phyloP scores from a whole-genome alignment of 441 rosid species.

The Corymbia calophylla region DNA sequence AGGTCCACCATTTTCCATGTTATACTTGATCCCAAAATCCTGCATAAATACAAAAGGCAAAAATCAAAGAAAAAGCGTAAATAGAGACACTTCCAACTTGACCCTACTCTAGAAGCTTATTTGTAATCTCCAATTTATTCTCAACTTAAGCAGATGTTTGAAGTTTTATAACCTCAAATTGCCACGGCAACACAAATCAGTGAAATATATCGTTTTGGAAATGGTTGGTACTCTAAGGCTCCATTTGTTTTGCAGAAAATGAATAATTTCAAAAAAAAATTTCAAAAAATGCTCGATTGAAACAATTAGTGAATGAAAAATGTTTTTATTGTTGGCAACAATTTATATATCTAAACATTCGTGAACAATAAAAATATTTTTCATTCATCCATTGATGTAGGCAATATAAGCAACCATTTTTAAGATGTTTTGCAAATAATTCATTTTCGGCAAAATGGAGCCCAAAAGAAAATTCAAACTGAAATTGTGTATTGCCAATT shows the following conservation, averaged over 20 bases:
- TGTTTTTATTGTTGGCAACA: background rate
- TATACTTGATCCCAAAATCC: conserved; percentile 99
- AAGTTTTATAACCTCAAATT: background rate
- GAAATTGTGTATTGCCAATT: background rate
- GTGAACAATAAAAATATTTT: background rate
- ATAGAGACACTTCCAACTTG: background rate
- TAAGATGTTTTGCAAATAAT: background rate
- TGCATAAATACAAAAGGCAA: conserved; percentile 6
- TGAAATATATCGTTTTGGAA: background rate
- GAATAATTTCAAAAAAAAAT: too few species aligned
- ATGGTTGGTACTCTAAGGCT: background rate
- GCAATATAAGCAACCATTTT: background rate
- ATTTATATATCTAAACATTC: too few species aligned
- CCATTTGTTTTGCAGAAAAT: background rate
- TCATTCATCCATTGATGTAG: background rate
- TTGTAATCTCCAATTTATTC: background rate
- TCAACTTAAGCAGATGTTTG: background rate
- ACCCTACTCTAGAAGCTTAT: background rate
- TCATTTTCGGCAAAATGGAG: background rate
- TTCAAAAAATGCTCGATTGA: background rate
- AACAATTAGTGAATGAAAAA: background rate
- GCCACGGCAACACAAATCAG: background rate
- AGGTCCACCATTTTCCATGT: conserved; percentile 99
- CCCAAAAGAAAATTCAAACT: background rate
- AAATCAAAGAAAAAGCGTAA: background rate